Evolutionary conservation across 495 filamentous ascomycete genomes (phyloP).

Genomic region (Lindgomyces ingoldianus): DNA sequence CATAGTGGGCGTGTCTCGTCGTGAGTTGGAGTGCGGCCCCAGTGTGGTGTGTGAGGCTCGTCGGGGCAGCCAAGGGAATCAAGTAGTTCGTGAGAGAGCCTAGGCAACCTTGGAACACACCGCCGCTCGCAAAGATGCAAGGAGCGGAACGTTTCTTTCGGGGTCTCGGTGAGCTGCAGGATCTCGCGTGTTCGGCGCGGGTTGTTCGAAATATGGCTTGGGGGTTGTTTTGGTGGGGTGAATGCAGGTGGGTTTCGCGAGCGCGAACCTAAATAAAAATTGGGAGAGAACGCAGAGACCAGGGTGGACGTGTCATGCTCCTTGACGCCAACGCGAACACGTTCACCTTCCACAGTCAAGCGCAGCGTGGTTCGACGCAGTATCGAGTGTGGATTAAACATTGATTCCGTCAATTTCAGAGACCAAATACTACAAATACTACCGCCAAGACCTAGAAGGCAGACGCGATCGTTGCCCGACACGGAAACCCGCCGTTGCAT

Average conservation of each 20-base stretch:
- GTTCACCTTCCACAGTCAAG: not conserved
- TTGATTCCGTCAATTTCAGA: not conserved
- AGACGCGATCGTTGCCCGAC: not conserved
- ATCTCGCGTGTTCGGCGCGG: constrained; percentile 4
- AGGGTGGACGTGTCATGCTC: constrained; percentile 13
- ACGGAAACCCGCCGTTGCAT: not conserved
- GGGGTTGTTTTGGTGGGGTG: constrained; percentile 32
- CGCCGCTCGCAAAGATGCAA: constrained; percentile 1
- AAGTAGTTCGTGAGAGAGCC: no score
- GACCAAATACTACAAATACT: constrained; percentile 1
- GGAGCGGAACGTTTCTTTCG: not conserved
- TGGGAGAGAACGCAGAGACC: not conserved
- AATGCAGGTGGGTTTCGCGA: constrained; percentile 23
- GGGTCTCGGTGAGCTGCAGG: constrained; percentile 6
- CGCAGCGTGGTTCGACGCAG: not conserved
- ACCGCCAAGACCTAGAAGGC: constrained; percentile 8
- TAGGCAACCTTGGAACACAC: no score
- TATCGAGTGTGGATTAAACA: not conserved
- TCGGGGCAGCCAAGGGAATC: constrained; percentile 16
- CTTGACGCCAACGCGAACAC: not conserved
- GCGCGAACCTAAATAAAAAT: constrained; percentile 20
- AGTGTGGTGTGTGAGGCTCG: constrained; percentile 3
- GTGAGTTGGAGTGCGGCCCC: constrained; percentile 12
- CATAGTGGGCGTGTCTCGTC: constrained; percentile 53
- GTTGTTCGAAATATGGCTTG: constrained; percentile 9